phyloP scores from a whole-genome alignment of 129 eudicot genomes.

The Pittosporum tobira region DNA sequence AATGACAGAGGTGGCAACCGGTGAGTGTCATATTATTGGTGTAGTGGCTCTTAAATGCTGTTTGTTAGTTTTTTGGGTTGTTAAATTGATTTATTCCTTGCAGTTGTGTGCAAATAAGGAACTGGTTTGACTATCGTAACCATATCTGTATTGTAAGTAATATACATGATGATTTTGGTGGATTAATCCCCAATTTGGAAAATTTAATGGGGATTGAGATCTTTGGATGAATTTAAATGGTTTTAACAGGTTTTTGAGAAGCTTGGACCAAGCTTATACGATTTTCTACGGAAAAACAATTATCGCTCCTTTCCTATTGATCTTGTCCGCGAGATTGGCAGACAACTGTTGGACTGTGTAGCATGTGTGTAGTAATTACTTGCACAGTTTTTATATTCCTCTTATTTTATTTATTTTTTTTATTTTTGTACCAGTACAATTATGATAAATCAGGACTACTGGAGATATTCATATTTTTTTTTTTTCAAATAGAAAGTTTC shows the following conservation, averaged over 20 bases:
- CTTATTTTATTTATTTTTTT: neutral
- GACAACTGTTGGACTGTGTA: constrained; percentile 96
- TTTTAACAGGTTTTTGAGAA: constrained; percentile 96
- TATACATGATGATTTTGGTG: constrained; percentile 55
- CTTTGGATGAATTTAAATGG: constrained; percentile 56
- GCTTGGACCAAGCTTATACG: constrained; percentile 99
- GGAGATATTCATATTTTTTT: neutral
- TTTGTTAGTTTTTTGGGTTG: constrained; percentile 21
- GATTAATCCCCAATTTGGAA: constrained; percentile 58
- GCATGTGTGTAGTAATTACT: constrained; percentile 88
- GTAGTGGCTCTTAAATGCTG: neutral
- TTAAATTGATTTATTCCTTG: constrained; percentile 80
- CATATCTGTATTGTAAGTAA: constrained; percentile 99
- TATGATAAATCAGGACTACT: neutral
- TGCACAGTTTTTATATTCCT: constrained; percentile 16
- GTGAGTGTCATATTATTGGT: constrained; percentile 32
- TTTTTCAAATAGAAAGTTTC: too few species aligned
- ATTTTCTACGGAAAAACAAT: constrained; percentile 97
- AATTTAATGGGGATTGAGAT: constrained; percentile 52
- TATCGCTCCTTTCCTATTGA: constrained; percentile 96
- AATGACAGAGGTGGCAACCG: constrained; percentile 84
- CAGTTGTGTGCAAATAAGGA: constrained; percentile 99
- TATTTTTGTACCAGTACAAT: neutral
- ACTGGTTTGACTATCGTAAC: constrained; percentile 99
- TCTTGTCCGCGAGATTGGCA: constrained; percentile 96